Evolutionary conservation across 2,329 filamentous ascomycete species (phyloP).

Genomic region (Elsinoe batatas): DNA sequence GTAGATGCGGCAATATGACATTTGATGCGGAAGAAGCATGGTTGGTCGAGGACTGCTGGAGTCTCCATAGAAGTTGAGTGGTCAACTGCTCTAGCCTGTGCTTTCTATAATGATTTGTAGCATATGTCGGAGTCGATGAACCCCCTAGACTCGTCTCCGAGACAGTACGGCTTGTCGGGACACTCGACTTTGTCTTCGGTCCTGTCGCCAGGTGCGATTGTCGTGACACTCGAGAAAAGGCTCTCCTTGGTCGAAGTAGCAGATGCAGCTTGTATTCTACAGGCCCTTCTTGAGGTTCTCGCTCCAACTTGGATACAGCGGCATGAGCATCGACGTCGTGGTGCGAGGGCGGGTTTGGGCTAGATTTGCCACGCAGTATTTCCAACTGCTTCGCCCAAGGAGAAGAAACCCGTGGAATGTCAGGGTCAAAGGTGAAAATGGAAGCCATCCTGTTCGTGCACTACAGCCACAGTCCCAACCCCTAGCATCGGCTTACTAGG

Average conservation of each 20-base stretch:
- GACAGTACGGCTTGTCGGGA: conserved; percentile 22
- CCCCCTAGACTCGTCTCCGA: conserved; percentile 27
- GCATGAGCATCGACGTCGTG: conserved; percentile 22
- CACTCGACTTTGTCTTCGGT: conserved; percentile 8
- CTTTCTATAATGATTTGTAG: conserved; percentile 63
- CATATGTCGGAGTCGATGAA: conserved; percentile 32
- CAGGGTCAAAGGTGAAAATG: conserved; percentile 88
- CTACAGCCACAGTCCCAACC: too few species aligned
- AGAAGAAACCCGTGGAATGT: conserved; percentile 78
- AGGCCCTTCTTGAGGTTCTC: conserved; percentile 87
- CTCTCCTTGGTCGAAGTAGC: conserved; percentile 65
- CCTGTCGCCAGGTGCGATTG: not conserved
- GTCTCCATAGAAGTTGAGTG: conserved; percentile 85
- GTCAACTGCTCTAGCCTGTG: conserved; percentile 82
- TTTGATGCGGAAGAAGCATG: conserved; percentile 71
- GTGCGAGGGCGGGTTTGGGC: not conserved
- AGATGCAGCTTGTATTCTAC: conserved; percentile 96
- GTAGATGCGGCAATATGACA: conserved; percentile 63
- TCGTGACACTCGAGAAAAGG: conserved; percentile 45
- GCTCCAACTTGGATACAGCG: conserved; percentile 61
- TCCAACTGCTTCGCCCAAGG: conserved; percentile 56
- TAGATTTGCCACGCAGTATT: not conserved
- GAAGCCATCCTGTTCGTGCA: conserved; percentile 59
- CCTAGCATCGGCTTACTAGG: not conserved
- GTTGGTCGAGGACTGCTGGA: conserved; percentile 90